Evolutionary conservation across 2,329 filamentous ascomycete species (phyloP).

Genomic region (Aspergillus vadensis): DNA sequence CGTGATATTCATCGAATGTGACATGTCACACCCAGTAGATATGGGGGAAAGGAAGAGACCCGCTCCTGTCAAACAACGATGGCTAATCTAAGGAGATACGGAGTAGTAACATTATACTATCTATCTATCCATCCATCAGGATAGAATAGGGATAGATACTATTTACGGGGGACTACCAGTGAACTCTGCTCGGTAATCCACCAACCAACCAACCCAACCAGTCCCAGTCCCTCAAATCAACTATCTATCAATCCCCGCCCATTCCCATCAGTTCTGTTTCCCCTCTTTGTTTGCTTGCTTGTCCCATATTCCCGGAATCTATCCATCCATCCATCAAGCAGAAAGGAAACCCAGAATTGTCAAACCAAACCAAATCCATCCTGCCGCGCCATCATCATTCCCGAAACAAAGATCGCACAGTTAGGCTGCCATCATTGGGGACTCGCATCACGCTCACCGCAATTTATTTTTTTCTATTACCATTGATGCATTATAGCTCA

Average conservation of each 20-base stretch:
- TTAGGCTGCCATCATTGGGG: not conserved
- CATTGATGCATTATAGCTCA: not conserved
- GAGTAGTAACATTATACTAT: not conserved
- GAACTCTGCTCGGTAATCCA: not conserved
- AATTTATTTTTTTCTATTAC: not conserved
- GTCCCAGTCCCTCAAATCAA: no score
- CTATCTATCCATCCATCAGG: not conserved
- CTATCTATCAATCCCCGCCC: no score
- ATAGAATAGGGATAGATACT: not conserved
- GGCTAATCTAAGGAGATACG: not conserved
- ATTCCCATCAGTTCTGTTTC: not conserved
- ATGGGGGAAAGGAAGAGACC: not conserved
- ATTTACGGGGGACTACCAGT: not conserved
- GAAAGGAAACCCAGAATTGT: not conserved
- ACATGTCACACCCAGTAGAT: conserved; percentile 11
- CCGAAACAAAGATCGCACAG: not conserved
- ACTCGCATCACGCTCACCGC: not conserved
- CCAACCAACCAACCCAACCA: not conserved
- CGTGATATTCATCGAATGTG: conserved; percentile 19
- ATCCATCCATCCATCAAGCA: not conserved
- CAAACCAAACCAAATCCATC: not conserved
- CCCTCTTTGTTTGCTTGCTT: not conserved
- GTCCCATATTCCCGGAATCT: not conserved
- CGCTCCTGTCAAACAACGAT: conserved; percentile 11
- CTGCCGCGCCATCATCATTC: not conserved